Percentiles rank a stretch among this genome's conserved stretches.
These are phyloP conservation scores for Mycena kentingensis DNA, from an alignment of 768 basidiomycete species.

Conservation along the genomic window DNA sequence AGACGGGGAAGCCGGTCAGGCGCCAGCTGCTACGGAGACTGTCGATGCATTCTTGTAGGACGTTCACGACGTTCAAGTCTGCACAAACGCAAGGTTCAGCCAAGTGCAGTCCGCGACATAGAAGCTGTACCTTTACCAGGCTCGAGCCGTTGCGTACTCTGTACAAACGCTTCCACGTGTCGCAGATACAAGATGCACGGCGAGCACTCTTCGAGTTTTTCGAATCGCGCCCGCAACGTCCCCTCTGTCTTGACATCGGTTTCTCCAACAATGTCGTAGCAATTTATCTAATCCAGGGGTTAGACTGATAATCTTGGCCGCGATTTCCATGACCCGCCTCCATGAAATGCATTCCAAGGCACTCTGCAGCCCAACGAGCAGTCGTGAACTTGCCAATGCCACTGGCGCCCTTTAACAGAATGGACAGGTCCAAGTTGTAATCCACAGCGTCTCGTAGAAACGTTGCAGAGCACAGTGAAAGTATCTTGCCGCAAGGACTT, in stretches of 20 bases:
- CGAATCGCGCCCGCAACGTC: constrained; percentile 68
- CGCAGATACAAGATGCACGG: constrained; percentile 85
- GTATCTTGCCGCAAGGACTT: constrained; percentile 49
- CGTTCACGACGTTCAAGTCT: constrained; percentile 62
- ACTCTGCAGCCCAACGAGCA: constrained; percentile 54
- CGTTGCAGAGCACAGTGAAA: constrained; percentile 61
- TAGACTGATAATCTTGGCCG: too few relatives aligned
- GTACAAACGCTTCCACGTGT: constrained; percentile 77
- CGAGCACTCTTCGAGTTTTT: constrained; percentile 73
- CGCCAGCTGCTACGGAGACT: constrained; percentile 59
- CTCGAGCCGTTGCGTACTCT: constrained; percentile 65
- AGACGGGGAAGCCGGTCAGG: constrained; percentile 65
- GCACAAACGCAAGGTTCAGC: too few relatives aligned
- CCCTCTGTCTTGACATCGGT: constrained; percentile 75
- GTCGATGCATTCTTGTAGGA: constrained; percentile 64
- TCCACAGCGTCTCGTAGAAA: constrained; percentile 56
- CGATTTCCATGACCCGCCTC: too few relatives aligned
- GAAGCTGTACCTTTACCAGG: constrained; percentile 59
- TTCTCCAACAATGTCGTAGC: constrained; percentile 82
- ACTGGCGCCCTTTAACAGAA: constrained; percentile 76
- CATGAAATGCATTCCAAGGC: constrained; percentile 74
- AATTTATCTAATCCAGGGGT: constrained; percentile 66
- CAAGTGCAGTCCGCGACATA: too few relatives aligned
- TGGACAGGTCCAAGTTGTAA: constrained; percentile 65
- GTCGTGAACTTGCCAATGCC: constrained; percentile 82